Evolutionary conservation across 1,139 yeast genomes (phyloP), one percentile per base, ranked within the genome.

Genomic region (Yamadazyma triangularis): DNA sequence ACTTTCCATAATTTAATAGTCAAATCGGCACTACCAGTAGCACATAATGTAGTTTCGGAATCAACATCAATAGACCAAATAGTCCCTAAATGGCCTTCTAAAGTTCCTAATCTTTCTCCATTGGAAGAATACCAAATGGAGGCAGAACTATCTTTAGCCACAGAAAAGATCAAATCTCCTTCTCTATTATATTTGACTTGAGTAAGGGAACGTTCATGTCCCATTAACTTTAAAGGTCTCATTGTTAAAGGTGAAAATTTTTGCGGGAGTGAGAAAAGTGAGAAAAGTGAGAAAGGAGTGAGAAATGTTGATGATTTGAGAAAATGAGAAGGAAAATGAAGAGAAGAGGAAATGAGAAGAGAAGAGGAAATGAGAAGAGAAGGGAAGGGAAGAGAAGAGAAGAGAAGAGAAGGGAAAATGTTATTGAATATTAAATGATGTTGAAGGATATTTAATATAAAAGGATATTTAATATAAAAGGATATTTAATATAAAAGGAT

Each of bases 101-200:
- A 77, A 36, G 99, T 91, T 31, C 98, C 99, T 39, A 93, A 64
- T 61, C 98, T 79, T 64, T 93, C 98, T 48, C 99, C 99, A 56
- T 89, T 91, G 44, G 85, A 82, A 16, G 96, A 77, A 60, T 76
- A 91, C 97, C 97, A 93, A 41, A 89, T 83, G 34, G 88, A 80
- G n/a, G 91, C 93, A 29, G 69, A 57, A 50, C 76, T 76, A 73
- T 89, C 98, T 61, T 93, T 88, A 48, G 96, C 89, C 26, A 87
- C 91, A 8, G 96, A 80, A 58, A 93, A 84, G 40, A 93, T 73
- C 47, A 93, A 66, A 59, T 93, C 99, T 30, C 99, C 99, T 52
- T 93, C 97, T 45, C 79, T 74, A 73, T 89, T 91, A 68, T 80
- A 91, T 57, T 85, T 89, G 47, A 91, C 91, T 71, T 89, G 95